Base-by-base conservation (phyloP, 768 basidiomycete genomes). In the Panaeolus papilionaceus region DNA sequence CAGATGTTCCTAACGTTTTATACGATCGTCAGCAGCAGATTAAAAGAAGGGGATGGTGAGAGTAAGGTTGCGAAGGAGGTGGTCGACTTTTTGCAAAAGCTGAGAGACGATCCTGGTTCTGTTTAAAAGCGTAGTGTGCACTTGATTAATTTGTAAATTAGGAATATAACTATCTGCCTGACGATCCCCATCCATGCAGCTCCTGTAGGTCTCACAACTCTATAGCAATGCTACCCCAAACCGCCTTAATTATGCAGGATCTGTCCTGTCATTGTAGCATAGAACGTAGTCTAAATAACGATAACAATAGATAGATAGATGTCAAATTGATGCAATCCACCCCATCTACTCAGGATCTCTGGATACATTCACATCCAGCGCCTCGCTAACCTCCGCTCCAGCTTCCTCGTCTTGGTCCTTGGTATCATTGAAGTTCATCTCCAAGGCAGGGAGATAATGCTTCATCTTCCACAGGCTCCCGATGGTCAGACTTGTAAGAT, bases 381-480 rank as follows among this genome's bases (percentile, higher is more conserved):
- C 65, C 23, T 66, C 63, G 28, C 42, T 70, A 51, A 73, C 75
- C n/a, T 75, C 76, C 3, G 28, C 54, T 5, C 33, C 54, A n/a
- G 54, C 54, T 65, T 81, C 81, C 39, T 79, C 80, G 33, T 75
- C 85, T 38, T 81, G 84, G 62, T 86, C 87, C 28, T 85, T 86
- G 23, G 85, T 84, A 65, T 89, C 89, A n/a, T 69, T 66, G 68
- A 90, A 86, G 72, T 82, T 86, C 71, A 84, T 84, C 70, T 92
- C 86, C 66, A 98, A 83, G 3, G 92, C 90, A 0, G 86, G 83
- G 67, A 91, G 79, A 76, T 96, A 97, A 66, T 85, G 78, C n/a
- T 83, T 84, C 83, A 95, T 83, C 80, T 94, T 94, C 92, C 92
- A 94, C 86, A 98, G 89, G 63, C 92, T 87, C 1, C 89, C 88